Evolutionary conservation across 352 stramenopile genomes (phyloP).

Genomic region (Globisporangium acanthophoron): DNA sequence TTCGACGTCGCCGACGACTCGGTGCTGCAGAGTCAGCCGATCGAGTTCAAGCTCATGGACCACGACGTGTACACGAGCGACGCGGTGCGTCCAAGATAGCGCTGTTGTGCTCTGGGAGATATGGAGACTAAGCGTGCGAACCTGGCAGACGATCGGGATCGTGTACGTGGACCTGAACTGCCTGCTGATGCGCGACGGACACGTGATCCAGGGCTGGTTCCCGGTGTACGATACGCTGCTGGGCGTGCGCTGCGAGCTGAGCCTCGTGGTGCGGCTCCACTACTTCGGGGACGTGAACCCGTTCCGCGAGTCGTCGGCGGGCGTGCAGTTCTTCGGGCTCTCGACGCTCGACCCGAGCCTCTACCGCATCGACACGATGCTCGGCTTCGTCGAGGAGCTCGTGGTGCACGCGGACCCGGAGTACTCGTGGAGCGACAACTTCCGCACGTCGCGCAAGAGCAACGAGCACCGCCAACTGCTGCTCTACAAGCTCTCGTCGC

Average conservation of each 20-base stretch:
- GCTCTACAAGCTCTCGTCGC: conserved; percentile 92
- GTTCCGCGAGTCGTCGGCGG: conserved; percentile 96
- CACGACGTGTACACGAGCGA: conserved; percentile 93
- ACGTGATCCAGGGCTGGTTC: conserved; percentile 96
- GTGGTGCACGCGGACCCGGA: conserved; percentile 98
- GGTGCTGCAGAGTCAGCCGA: conserved; percentile 96
- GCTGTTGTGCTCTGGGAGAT: not conserved
- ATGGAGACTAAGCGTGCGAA: too few species aligned
- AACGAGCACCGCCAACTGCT: conserved; percentile 96
- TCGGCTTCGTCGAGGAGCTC: conserved; percentile 94
- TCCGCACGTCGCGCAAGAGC: conserved; percentile 87
- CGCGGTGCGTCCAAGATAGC: conserved; percentile 29
- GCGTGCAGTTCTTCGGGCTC: conserved; percentile 97
- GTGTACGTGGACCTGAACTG: conserved; percentile 99
- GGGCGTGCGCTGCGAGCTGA: conserved; percentile 94
- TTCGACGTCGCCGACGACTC: conserved; percentile 98
- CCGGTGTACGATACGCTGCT: conserved; percentile 97
- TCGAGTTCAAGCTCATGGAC: conserved; percentile 97
- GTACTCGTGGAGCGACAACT: conserved; percentile 97
- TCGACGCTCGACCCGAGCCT: conserved; percentile 90
- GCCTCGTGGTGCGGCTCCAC: conserved; percentile 92
- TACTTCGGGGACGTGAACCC: conserved; percentile 98
- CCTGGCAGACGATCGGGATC: conserved; percentile 86
- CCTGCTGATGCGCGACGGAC: conserved; percentile 91
- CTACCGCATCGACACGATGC: conserved; percentile 86